Evolutionary conservation across 495 filamentous ascomycete species (phyloP).

Genomic region (Xylaria bambusicola): DNA sequence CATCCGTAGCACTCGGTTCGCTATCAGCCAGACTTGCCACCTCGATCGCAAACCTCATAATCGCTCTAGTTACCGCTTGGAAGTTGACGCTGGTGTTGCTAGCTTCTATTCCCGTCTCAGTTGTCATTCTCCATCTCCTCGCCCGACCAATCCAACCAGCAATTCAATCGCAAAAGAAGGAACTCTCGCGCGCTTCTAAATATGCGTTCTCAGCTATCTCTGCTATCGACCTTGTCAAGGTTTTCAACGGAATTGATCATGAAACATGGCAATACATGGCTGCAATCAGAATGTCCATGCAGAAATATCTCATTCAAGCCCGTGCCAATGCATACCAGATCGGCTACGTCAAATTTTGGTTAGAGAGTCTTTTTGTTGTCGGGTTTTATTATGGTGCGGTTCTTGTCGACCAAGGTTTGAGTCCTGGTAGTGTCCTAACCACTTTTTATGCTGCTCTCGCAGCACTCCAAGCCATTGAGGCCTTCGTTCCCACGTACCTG

Average conservation of each 20-base stretch:
- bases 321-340: slow-evolving; percentile 68
- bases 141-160: slow-evolving; percentile 62
- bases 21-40: slow-evolving; percentile 62
- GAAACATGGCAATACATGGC: slow-evolving; percentile 67
- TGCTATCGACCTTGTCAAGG: slow-evolving; percentile 85
- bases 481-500: slow-evolving; percentile 72
- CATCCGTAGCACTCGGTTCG: slow-evolving; percentile 76
- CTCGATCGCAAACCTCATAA: slow-evolving; percentile 59
- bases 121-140: slow-evolving; percentile 57
- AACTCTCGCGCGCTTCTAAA: slow-evolving; percentile 73
- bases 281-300: slow-evolving; percentile 60
- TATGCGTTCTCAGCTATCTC: slow-evolving; percentile 66
- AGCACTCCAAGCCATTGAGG: slow-evolving; percentile 71
- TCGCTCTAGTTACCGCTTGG: slow-evolving; percentile 82
- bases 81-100: slow-evolving; percentile 82
- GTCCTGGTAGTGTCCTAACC: slow-evolving; percentile 73
- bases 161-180: slow-evolving; percentile 67
- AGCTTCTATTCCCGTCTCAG: slow-evolving; percentile 69
- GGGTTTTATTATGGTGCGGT: slow-evolving; percentile 88
- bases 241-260: slow-evolving; percentile 73
- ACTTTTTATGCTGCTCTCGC: slow-evolving; percentile 82
- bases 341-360: slow-evolving; percentile 70
- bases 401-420: slow-evolving; percentile 56
- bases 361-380: slow-evolving; percentile 79
- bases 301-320: slow-evolving; percentile 68